Conservation (phyloP, 169 alveolate genomes). For the Plasmodium ovale region DNA sequence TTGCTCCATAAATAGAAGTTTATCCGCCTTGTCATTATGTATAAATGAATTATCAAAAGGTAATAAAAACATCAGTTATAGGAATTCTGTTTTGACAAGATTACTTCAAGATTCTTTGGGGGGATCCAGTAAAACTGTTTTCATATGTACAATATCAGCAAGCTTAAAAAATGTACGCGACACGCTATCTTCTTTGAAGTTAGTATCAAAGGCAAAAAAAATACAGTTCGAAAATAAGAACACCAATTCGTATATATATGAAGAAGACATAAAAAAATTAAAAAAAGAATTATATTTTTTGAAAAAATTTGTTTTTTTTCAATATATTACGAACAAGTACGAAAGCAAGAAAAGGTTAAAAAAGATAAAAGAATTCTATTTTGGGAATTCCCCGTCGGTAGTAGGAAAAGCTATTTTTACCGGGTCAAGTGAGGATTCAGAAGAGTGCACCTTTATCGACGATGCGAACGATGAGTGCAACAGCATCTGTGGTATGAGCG, state of each 20-base stretch:
- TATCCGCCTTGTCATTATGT: slow-evolving; percentile 82
- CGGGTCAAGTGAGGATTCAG: neutral
- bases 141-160: slow-evolving; percentile 83
- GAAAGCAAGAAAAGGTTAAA: slow-evolving; percentile 61
- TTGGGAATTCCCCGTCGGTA: neutral
- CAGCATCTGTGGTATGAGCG: neutral
- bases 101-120: slow-evolving; percentile 80
- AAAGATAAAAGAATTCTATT: slow-evolving; percentile 49
- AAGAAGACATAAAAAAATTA: slow-evolving; percentile 64
- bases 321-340: slow-evolving; percentile 66
- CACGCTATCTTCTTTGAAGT: slow-evolving; percentile 79
- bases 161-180: slow-evolving; percentile 78
- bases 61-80: slow-evolving; percentile 62
- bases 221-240: slow-evolving; percentile 64
- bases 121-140: slow-evolving; percentile 80
- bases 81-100: slow-evolving; percentile 72
- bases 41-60: slow-evolving; percentile 82
- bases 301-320: slow-evolving; percentile 76
- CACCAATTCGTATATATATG: slow-evolving; percentile 13
- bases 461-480: neutral
- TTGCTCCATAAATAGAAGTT: slow-evolving; percentile 83
- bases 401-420: neutral
- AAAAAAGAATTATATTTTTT: slow-evolving; percentile 62
- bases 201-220: slow-evolving; percentile 81
- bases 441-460: neutral